Evolutionary conservation across 495 filamentous ascomycete species (phyloP), one percentile per base, ranked within the genome.

Genomic region (Xylaria flabelliformis): DNA sequence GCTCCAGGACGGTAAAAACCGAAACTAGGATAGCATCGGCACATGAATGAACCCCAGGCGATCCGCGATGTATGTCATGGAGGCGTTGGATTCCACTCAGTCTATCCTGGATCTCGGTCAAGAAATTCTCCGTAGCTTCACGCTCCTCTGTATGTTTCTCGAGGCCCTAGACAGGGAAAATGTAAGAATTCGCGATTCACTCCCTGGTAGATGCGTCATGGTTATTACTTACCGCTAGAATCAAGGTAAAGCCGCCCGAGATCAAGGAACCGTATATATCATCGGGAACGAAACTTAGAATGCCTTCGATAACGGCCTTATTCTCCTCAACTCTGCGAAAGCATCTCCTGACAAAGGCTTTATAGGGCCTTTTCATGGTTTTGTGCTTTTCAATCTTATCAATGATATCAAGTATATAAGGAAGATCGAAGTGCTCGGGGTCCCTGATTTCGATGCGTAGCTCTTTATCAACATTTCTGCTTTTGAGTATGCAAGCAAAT

Each of bases 401-500:
- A 21, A 53, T 53, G 24, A 53, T 24, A 8, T 53, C 50, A 24
- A 53, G 50, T 24, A 53, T 26, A 21, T 53, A 53, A 53, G 21
- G n/a, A 4, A 53, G n/a, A 53, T 24, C 24, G 50, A 53, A 53
- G 21, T 53, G 9, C 19, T 53, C 13, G 7, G 50, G 21, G 9
- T 53, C n/a, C 8, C 26, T 53, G 21, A 53, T 53, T 26, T 53
- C 21, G 50, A 53, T 26, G n/a, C 19, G 50, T 0, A 53, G 21
- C 50, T 53, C 50, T 26, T 53, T 53, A 53, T 53, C 50, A 12
- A 53, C 50, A 53, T 53, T 53, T 13, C 50, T 53, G n/a, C 24
- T 21, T 53, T 53, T 53, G 21, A 53, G 21, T 21, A 53, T 53
- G 6, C n/a, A 26, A 24, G 50, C 50, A 53, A 53, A 53, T 24